These are phyloP conservation scores for Pontederia crassipes DNA, from an alignment of 176 grass and related monocot species.

Conservation along the genomic window DNA sequence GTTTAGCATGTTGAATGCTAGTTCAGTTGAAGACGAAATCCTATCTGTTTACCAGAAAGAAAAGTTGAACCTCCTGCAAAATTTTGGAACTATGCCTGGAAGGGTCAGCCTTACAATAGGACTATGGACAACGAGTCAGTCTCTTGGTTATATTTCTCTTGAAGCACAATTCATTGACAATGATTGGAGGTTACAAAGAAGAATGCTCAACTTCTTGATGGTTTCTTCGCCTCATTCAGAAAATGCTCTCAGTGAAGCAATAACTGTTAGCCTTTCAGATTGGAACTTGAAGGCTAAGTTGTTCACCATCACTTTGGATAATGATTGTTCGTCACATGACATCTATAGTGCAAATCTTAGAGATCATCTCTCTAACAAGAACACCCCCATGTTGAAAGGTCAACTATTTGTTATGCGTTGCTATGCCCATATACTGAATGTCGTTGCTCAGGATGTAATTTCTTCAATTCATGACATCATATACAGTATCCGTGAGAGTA, in stretches of 20 bases:
- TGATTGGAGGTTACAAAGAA: slow-evolving; percentile 3
- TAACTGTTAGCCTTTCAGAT: slow-evolving; percentile 3
- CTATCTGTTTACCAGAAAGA: slow-evolving; percentile 7
- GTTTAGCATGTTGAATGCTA: slow-evolving; percentile 9
- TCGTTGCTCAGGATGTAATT: neutral
- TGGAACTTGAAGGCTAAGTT: slow-evolving; percentile 8
- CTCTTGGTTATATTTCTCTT: slow-evolving; percentile 9
- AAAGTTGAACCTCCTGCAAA: neutral
- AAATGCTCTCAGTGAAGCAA: slow-evolving; percentile 11
- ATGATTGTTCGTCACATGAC: slow-evolving; percentile 5
- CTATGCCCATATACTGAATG: slow-evolving; percentile 6
- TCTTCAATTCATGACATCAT: slow-evolving; percentile 11
- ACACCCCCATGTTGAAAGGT: neutral
- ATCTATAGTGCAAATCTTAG: slow-evolving; percentile 10
- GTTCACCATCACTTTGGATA: slow-evolving; percentile 4
- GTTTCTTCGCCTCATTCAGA: slow-evolving; percentile 9
- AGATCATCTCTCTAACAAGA: slow-evolving; percentile 5
- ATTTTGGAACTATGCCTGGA: slow-evolving; percentile 9
- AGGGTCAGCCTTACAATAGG: neutral
- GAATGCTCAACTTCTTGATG: slow-evolving; percentile 13
- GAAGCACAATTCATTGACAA: slow-evolving; percentile 1
- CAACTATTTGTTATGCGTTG: slow-evolving; percentile 11
- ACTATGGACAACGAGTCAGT: slow-evolving; percentile 13
- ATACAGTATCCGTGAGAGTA: slow-evolving; percentile 5
- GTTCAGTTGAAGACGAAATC: slow-evolving; percentile 2